Base-by-base conservation (phyloP, 257 asterid genomes). In the Hygrophila difformis region DNA sequence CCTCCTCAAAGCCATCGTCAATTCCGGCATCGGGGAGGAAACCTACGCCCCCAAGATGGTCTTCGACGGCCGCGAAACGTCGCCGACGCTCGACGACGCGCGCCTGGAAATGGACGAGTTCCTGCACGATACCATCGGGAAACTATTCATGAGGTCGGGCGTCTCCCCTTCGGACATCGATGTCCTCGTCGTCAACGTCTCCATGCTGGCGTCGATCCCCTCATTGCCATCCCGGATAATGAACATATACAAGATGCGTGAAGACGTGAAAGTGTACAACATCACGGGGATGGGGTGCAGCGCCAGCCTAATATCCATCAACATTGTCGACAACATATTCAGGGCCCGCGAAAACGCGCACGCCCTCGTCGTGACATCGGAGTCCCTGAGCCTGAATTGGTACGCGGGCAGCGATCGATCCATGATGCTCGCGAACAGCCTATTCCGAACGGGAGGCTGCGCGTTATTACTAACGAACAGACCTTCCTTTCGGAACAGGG, bases 1-100 rank as follows among this genome's bases (percentile, higher is more conserved):
- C 64, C 70, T 85, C 38, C 40, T 85, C 33, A 86, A 76, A 44
- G 84, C 96, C 56, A 67, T 78, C 10, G 96, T 89, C 5, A 75
- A 82, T 45, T 89, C 98, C 0, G 98, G 98, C 56, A 75, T 89
- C 19, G 96, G 98, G 5, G 98, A 89, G 55, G 88, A 89, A 19
- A 89, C 98, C 2, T 84, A 87, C 26, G 98, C 73, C 12, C 96
- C 98, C 15, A 56, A 40, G 42, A 71, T 79, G 87, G 78, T 85
- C 3, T 58, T 85, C 40, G 59, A 72, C 0, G 76, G 78, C 1
- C 73, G 96, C 0, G 98, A 85, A 54, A 28, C 61, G 3, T 51
- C 62, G 18, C 71, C 97, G 1, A 52, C 77, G 0, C 58, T 67
- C 1, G 64, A 36, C 1, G 97, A 87, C 23, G 81, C 70, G 13